These are phyloP conservation scores for Pholiota adiposa DNA, from an alignment of 1,284 basidiomycete species.

Conservation along the genomic window DNA sequence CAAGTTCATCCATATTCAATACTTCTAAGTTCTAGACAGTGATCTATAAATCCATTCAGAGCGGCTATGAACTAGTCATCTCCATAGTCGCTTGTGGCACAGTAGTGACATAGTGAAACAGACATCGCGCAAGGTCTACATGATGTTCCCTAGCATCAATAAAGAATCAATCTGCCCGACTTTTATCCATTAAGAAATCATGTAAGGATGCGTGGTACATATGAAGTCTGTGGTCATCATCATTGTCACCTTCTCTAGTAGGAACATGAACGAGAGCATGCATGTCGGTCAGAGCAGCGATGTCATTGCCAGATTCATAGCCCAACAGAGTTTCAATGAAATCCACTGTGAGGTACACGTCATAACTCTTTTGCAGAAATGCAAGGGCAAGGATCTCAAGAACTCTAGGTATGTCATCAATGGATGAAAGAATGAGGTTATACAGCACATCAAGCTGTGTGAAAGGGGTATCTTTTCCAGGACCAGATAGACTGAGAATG, in stretches of 20 bases:
- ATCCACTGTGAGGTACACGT: not conserved
- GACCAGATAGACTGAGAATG: not conserved
- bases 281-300: not conserved
- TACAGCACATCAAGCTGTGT: conserved; percentile 15
- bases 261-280: not conserved
- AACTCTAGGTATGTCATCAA: not conserved
- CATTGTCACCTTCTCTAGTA: not conserved
- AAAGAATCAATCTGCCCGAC: not conserved
- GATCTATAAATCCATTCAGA: not conserved
- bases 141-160: not conserved
- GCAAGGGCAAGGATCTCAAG: conserved; percentile 1
- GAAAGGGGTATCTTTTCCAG: conserved; percentile 3
- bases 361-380: not conserved
- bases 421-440: conserved; percentile 9
- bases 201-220: not conserved
- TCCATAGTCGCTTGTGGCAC: not conserved
- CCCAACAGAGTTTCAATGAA: not conserved
- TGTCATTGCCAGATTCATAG: not conserved
- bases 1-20: not conserved
- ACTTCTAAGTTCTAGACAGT: not conserved
- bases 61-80: not conserved
- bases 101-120: not conserved
- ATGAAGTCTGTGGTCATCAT: not conserved
- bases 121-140: not conserved
- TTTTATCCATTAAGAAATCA: not conserved